Base-by-base conservation (phyloP, 1,284 basidiomycete genomes). In the Fomitopsis schrenkii region DNA sequence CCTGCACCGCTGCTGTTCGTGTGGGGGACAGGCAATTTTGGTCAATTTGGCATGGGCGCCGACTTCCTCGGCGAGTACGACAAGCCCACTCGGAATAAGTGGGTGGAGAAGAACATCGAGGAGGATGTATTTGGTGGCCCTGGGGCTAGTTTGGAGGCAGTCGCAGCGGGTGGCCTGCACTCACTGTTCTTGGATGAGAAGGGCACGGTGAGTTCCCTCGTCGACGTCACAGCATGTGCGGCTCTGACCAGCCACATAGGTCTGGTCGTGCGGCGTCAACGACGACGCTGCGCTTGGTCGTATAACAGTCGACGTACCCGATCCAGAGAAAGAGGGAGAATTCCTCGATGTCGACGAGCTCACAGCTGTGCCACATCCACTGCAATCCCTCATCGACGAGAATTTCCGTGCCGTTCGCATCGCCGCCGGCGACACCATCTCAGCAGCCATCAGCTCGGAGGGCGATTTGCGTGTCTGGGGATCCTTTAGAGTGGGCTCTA, bases 211-310 rank as follows among this genome's bases (percentile, higher is more conserved):
- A 74, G 90, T n/a, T 53, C 33, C 50, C 19, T 22, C 44, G 15
- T 22, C 19, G 28, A 44, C 40, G 12, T 45, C 41, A 12, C 12
- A n/a, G n/a, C 42, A 22, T 58, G 28, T 57, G 44, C 54, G 60
- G 38, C 17, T 54, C 48, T 61, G 57, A 57, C 56, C 40, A 5
- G 42, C 58, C 42, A 56, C 40, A 54, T 69, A 93, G 91, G 79
- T 93, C 19, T 91, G 90, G 85, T 90, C 91, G 14, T 95, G 90
- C 75, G 95, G 95, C 50, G 87, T 92, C 65, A 97, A 98, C 74
- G 95, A 98, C 72, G 90, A 94, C 68, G 94, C 92, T 57, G 91
- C 93, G 38, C 83, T 98, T 22, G 95, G 95, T 22, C 85, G 94
- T 62, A 73, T 84, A 63, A 95, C 69, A 5, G 48, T 50, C 35